Conservation (phyloP, 1,284 basidiomycete genomes). For the Wallemia hederae region DNA sequence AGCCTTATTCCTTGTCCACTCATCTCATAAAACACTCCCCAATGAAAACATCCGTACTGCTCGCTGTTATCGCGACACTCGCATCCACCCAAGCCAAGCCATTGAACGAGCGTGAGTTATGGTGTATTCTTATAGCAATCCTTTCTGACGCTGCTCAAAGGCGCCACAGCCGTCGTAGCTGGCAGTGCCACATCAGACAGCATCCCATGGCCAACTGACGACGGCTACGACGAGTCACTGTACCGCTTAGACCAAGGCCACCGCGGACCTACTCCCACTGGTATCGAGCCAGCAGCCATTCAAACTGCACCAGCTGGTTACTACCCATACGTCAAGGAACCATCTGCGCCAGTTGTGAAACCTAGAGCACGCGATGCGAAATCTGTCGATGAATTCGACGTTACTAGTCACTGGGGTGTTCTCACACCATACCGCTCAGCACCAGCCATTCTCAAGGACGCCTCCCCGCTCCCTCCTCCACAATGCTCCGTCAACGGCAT, state of each 20-base stretch:
- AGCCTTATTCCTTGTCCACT: too few relatives aligned
- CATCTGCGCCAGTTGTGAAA: conserved; percentile 18
- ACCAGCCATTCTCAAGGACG: conserved; percentile 10
- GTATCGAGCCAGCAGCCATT: conserved; percentile 23
- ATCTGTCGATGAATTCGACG: conserved; percentile 18
- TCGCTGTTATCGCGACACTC: not conserved
- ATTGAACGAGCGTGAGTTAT: too few relatives aligned
- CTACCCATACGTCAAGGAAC: conserved; percentile 17
- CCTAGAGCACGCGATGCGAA: conserved; percentile 11
- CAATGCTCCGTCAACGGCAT: conserved; percentile 3
- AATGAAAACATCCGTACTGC: not conserved
- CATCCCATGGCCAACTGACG: not conserved
- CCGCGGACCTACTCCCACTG: conserved; percentile 11
- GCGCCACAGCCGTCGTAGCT: not conserved
- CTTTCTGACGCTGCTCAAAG: not conserved
- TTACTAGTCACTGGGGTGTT: conserved; percentile 54
- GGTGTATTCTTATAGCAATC: too few relatives aligned
- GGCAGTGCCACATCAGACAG: not conserved
- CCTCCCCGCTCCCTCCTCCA: conserved; percentile 3
- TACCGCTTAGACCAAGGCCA: not conserved
- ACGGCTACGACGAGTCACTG: not conserved
- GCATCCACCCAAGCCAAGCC: not conserved
- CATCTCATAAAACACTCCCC: not conserved
- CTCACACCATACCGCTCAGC: conserved; percentile 59
- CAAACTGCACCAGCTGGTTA: conserved; percentile 20